Evolutionary conservation across 2,329 filamentous ascomycete species (phyloP), one percentile per base, ranked within the genome.

Genomic region (Chrysosporium queenslandicum): DNA sequence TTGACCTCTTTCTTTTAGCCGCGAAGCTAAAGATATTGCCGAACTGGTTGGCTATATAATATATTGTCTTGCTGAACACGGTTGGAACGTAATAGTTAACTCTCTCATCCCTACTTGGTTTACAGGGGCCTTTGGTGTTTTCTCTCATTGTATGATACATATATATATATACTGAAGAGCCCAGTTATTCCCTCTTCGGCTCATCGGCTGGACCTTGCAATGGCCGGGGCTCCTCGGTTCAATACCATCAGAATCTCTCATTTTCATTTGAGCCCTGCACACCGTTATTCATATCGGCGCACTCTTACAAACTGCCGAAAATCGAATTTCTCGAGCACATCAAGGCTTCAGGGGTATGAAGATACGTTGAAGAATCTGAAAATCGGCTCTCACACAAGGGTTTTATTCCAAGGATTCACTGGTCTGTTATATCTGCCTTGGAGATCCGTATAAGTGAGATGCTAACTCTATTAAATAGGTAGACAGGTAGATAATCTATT

Each of bases 331-430:
- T 68, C 68, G 5, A 66, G 61, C 2, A 66, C 64, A 8, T 56
- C 60, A 23, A 60, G 60, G 47, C 50, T 9, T 4, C 57, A 59
- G 5, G 59, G 59, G 21, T 82, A 82, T 65, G 75, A 76, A 46
- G 77, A 82, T 60, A 86, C 83, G 0, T 76, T 85, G 30, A 70
- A 71, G 2, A 85, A 86, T 60, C 70, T 86, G 54, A 82, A 77
- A 58, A 85, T 86, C 58, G 81, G 81, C 14, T 72, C 74, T 27
- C 76, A 85, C 62, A 86, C 83, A 0, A 74, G 76, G 47, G 82
- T 86, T 53, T 76, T 86, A 52, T 86, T 84, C 60, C 83, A 86
- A 61, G 83, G 82, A 1, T 86, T 86, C 65, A 86, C 83, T 16
- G 82, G 82, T 68, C 60, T 55, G 56, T 42, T 20, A 39, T 30